These are phyloP conservation scores for Suillus discolor DNA, from an alignment of 768 basidiomycete genomes.

Conservation along the genomic window DNA sequence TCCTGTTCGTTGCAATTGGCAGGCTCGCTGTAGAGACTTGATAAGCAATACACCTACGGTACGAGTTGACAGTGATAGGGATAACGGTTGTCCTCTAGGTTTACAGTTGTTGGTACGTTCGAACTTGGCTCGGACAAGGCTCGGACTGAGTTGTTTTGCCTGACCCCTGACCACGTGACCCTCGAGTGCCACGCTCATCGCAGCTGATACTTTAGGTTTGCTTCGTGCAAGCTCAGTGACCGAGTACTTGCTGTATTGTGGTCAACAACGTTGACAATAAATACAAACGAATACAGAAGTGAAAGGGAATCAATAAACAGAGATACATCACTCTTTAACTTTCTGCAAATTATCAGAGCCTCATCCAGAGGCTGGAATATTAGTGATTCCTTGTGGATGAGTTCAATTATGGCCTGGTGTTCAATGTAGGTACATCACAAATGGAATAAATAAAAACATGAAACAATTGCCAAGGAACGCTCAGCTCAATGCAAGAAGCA, in stretches of 20 bases:
- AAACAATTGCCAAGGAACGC: not conserved
- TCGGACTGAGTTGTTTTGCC: too few relatives aligned
- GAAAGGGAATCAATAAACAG: not conserved
- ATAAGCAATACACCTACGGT: not conserved
- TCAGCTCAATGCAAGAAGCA: conserved; percentile 56
- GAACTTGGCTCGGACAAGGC: too few relatives aligned
- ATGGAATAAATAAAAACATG: not conserved
- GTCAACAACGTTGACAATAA: not conserved
- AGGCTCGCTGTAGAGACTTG: not conserved
- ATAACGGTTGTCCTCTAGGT: not conserved
- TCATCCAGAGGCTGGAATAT: not conserved
- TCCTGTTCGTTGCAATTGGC: not conserved
- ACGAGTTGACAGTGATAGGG: not conserved
- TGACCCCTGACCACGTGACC: too few relatives aligned
- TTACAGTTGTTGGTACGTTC: not conserved
- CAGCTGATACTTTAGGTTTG: not conserved
- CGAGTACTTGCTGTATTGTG: not conserved
- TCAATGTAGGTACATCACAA: not conserved
- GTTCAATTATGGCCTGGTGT: conserved; percentile 2
- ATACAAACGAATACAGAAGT: not conserved
- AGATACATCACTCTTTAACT: not conserved
- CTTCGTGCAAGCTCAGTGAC: not conserved
- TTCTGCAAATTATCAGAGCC: not conserved
- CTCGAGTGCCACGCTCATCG: too few relatives aligned
- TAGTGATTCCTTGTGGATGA: not conserved